Percentiles rank a stretch among this genome's conserved stretches.
These are phyloP conservation scores for Microglena sp. DNA, from an alignment of 139 green algal species.

Conservation along the genomic window DNA sequence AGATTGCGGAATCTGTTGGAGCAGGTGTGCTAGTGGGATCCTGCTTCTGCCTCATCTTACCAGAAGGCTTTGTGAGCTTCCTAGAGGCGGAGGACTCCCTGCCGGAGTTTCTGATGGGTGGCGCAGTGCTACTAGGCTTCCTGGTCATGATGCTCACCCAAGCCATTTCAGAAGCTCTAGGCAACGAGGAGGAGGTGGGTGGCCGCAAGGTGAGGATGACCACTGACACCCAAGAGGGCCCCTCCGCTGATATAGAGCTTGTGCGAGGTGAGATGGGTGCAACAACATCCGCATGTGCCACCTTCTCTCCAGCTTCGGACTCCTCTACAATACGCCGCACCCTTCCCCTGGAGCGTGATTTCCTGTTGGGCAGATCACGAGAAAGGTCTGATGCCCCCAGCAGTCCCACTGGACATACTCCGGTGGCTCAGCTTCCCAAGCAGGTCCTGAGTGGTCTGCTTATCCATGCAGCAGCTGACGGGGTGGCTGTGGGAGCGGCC, in stretches of 20 bases:
- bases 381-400: neutral
- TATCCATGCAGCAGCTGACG: slow-evolving; percentile 32
- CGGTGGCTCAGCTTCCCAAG: neutral
- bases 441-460: neutral
- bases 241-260: neutral
- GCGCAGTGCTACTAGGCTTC: slow-evolving; percentile 13
- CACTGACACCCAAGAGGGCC: neutral
- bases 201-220: neutral
- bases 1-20: too few relatives aligned
- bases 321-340: neutral
- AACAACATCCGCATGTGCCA: neutral
- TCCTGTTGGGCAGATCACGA: neutral
- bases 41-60: slow-evolving; percentile 9
- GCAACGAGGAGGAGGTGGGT: neutral
- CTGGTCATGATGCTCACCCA: slow-evolving; percentile 9
- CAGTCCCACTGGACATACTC: neutral
- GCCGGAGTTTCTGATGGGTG: neutral
- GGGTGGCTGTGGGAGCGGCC: slow-evolving; percentile 48
- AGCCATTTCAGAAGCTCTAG: neutral
- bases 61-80: slow-evolving; percentile 15
- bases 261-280: too few relatives aligned
- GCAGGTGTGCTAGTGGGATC: slow-evolving; percentile 12
- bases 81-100: neutral
- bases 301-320: neutral
- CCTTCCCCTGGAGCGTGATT: neutral